Percentiles rank a stretch among this genome's conserved stretches.
phyloP scores from a whole-genome alignment of 148 eudicot genomes.

The Talinum fruticosum region DNA sequence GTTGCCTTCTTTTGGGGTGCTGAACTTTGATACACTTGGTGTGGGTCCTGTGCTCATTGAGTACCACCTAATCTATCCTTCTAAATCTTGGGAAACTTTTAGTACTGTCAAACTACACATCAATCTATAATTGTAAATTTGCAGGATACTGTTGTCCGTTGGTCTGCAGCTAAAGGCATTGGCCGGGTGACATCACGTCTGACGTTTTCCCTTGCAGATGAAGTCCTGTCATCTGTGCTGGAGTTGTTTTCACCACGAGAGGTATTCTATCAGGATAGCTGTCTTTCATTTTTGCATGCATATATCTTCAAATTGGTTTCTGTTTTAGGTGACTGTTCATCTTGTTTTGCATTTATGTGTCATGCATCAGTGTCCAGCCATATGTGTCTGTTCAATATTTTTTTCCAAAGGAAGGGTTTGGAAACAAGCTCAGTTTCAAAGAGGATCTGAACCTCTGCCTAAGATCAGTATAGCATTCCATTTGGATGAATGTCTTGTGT shows the following conservation, averaged over 20 bases:
- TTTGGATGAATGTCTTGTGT: not conserved
- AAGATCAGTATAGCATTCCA: not conserved
- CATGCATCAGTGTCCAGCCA: not conserved
- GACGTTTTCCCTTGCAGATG: conserved; percentile 78
- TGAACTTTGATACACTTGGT: not conserved
- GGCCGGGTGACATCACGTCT: conserved; percentile 86
- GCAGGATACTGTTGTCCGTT: conserved; percentile 97
- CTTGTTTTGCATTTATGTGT: not conserved
- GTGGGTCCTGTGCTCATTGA: not conserved
- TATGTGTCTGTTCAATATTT: no score
- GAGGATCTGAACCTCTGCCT: not conserved
- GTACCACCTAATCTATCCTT: not conserved
- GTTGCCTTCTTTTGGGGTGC: not conserved
- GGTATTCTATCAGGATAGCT: conserved; percentile 46
- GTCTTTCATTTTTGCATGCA: conserved; percentile 10
- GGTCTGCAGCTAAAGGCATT: conserved; percentile 99
- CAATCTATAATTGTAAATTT: conserved; percentile 13
- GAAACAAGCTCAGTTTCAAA: not conserved
- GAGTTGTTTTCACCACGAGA: conserved; percentile 92
- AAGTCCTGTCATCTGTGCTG: conserved; percentile 83
- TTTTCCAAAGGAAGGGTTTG: not conserved
- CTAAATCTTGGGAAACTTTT: not conserved
- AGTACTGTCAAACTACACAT: conserved; percentile 3
- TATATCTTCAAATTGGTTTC: not conserved
- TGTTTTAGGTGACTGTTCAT: conserved; percentile 1